A percentile compares a stretch with the other conserved stretches of the same genome.
Conservation (phyloP, 2,329 filamentous ascomycete species). For the Dothideomycetidae sp. region DNA sequence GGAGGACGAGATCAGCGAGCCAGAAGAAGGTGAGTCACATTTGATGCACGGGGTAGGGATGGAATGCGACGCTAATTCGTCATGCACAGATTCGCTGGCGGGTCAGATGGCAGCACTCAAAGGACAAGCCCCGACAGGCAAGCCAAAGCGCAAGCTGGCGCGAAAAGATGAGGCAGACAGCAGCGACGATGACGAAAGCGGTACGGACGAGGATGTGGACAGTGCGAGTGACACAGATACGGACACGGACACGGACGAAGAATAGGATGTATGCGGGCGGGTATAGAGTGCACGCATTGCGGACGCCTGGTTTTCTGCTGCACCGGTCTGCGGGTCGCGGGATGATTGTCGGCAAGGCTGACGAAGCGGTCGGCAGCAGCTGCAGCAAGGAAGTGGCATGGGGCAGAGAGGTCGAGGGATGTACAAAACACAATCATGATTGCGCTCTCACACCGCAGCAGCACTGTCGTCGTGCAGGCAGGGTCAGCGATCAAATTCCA, state of each 20-base stretch:
- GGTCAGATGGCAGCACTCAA: slow-evolving; percentile 26
- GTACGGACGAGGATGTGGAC: slow-evolving; percentile 24
- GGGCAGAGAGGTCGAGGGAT: too few relatives aligned
- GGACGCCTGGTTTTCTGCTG: background rate
- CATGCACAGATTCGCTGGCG: slow-evolving; percentile 24
- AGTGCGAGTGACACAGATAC: slow-evolving; percentile 29
- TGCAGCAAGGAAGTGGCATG: too few relatives aligned
- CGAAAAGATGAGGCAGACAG: slow-evolving; percentile 19
- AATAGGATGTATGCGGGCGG: slow-evolving; percentile 32
- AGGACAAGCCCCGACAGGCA: slow-evolving; percentile 18
- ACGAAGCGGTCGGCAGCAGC: background rate
- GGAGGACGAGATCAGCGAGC: slow-evolving; percentile 79
- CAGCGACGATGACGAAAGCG: slow-evolving; percentile 25
- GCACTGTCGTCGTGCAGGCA: too few relatives aligned
- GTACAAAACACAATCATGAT: too few relatives aligned
- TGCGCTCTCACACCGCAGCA: too few relatives aligned
- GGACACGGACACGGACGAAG: slow-evolving; percentile 63
- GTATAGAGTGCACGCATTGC: too few relatives aligned
- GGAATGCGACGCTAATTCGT: slow-evolving; percentile 12
- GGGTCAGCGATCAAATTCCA: too few relatives aligned
- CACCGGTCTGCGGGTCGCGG: background rate
- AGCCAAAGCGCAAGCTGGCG: slow-evolving; percentile 10
- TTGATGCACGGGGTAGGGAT: too few relatives aligned
- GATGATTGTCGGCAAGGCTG: background rate
- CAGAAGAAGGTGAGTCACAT: slow-evolving; percentile 71